phyloP scores from a whole-genome alignment of 805 yeast species.

The Kodamaea sagamina region DNA sequence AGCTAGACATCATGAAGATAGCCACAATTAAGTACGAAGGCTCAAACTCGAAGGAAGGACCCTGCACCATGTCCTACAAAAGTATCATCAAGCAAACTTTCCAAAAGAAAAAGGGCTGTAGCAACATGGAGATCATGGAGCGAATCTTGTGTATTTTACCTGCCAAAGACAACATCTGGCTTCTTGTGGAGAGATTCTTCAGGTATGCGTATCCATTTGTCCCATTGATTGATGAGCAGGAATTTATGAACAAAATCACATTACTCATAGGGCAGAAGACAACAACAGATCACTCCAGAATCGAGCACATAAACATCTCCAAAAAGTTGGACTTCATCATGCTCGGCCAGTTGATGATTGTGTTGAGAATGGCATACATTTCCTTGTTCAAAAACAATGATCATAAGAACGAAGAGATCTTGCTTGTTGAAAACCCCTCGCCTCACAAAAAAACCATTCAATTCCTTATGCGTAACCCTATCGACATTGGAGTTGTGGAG shows the following conservation, averaged over 20 bases:
- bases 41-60: background rate
- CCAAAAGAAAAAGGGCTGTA: constrained; percentile 4
- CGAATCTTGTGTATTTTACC: constrained; percentile 18
- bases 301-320: constrained; percentile 28
- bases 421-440: constrained; percentile 17
- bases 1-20: constrained; percentile 11
- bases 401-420: constrained; percentile 8
- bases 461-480: constrained; percentile 21
- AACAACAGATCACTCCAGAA: constrained; percentile 21
- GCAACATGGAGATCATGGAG: constrained; percentile 10
- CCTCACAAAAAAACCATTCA: constrained; percentile 20
- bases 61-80: constrained; percentile 3
- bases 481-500: constrained; percentile 20
- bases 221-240: constrained; percentile 25
- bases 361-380: constrained; percentile 36
- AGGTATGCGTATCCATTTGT: constrained; percentile 19
- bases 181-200: constrained; percentile 21
- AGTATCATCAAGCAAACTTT: constrained; percentile 12
- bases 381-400: constrained; percentile 28
- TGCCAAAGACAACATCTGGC: constrained; percentile 19
- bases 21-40: constrained; percentile 9
- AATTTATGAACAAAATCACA: constrained; percentile 18
- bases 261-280: constrained; percentile 19
- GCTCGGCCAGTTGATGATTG: constrained; percentile 34
- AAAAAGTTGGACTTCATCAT: constrained; percentile 32